Evolutionary conservation across 2,329 filamentous ascomycete genomes (phyloP).

Genomic region (Apiospora sp.): DNA sequence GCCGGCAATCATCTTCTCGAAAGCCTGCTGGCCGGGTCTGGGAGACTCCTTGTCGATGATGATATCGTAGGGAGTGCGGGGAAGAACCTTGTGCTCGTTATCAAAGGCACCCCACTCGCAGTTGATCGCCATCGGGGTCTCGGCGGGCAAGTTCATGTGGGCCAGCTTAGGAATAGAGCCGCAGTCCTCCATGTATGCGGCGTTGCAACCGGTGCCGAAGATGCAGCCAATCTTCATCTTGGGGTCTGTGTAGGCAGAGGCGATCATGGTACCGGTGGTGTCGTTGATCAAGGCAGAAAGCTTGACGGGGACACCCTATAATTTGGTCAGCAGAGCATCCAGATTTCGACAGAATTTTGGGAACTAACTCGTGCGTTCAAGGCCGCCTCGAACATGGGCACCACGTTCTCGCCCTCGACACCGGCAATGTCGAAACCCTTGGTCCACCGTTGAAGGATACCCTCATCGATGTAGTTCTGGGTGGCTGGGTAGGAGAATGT

Average conservation of each 20-base stretch:
- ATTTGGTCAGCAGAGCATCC: constrained; percentile 31
- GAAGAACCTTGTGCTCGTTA: constrained; percentile 89
- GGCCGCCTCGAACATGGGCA: constrained; percentile 85
- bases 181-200: constrained; percentile 95
- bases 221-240: constrained; percentile 96
- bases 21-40: constrained; percentile 90
- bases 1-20: constrained; percentile 98
- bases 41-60: constrained; percentile 91
- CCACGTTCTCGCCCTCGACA: constrained; percentile 89
- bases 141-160: constrained; percentile 85
- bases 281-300: constrained; percentile 95
- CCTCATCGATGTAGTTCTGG: constrained; percentile 92
- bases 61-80: constrained; percentile 84
- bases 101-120: constrained; percentile 98
- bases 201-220: constrained; percentile 97
- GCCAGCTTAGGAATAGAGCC: constrained; percentile 93
- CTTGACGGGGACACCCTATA: constrained; percentile 86
- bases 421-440: constrained; percentile 96
- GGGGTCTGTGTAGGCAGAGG: constrained; percentile 94
- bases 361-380: constrained; percentile 69
- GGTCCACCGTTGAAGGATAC: constrained; percentile 92
- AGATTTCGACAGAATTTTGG: background rate
- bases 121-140: constrained; percentile 92
- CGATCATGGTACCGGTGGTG: constrained; percentile 95
- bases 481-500: constrained; percentile 96